A percentile compares a stretch with the other conserved stretches of the same genome.
phyloP scores from a whole-genome alignment of 345 rosid genomes.

The Geranium rotundifolium region DNA sequence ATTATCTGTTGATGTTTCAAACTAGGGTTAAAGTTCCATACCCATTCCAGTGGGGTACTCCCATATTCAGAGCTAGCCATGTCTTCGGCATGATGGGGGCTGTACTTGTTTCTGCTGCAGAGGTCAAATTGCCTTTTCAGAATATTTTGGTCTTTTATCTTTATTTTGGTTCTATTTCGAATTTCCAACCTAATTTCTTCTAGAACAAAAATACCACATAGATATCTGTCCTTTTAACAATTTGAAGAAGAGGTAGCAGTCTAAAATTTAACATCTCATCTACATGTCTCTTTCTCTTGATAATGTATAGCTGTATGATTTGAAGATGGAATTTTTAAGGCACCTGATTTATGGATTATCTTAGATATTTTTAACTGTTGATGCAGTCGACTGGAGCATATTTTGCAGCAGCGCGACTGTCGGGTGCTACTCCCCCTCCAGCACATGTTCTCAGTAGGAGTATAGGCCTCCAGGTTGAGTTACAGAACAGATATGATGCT shows the following conservation, averaged over 20 bases:
- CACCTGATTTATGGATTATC: not conserved
- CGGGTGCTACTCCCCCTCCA: slow-evolving; percentile 97
- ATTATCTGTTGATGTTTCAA: slow-evolving; percentile 4
- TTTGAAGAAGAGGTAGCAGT: too few relatives aligned
- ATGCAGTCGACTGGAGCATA: slow-evolving; percentile 76
- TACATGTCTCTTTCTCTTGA: too few relatives aligned
- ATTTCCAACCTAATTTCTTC: not conserved
- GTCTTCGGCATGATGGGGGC: slow-evolving; percentile 96
- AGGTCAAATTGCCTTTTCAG: slow-evolving; percentile 33
- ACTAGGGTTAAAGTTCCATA: slow-evolving; percentile 81
- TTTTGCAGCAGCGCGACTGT: slow-evolving; percentile 76
- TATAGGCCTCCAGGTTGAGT: slow-evolving; percentile 72
- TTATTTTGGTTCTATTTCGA: not conserved
- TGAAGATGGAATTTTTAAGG: too few relatives aligned
- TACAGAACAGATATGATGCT: slow-evolving; percentile 3
- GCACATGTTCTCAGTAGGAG: slow-evolving; percentile 79
- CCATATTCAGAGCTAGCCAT: slow-evolving; percentile 86
- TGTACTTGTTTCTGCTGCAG: slow-evolving; percentile 81
- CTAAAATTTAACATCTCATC: too few relatives aligned
- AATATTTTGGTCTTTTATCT: not conserved
- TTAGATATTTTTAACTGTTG: not conserved
- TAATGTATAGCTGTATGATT: too few relatives aligned
- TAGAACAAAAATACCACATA: too few relatives aligned
- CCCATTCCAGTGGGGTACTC: slow-evolving; percentile 98
- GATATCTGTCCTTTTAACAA: too few relatives aligned